Base-by-base conservation (phyloP, 2,329 filamentous ascomycete species). In the Didymella segeticola region DNA sequence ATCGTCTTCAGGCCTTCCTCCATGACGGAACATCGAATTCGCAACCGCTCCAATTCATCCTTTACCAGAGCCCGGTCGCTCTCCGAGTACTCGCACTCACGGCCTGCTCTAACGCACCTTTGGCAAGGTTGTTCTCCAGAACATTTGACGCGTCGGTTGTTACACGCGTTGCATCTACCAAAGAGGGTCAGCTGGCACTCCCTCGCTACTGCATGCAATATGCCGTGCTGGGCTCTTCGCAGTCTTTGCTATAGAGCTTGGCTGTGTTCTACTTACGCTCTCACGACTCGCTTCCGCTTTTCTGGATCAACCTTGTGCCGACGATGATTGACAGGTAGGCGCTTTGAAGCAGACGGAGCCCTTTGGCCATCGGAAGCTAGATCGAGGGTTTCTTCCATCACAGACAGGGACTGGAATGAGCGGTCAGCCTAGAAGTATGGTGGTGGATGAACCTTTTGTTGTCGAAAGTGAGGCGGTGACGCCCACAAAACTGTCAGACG, bases 121-220 rank as follows among this genome's bases (percentile, higher is more conserved):
- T 67, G 58, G 20, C 67, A 69, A 6, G 67, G 67, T 51, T 64
- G 60, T n/a, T 58, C 60, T 19, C 67, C 67, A 15, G 65, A 62
- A 47, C 67, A 69, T 31, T 57, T 62, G 11, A 66, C 57, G 29
- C 67, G 67, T 17, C 63, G 60, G 22, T 65, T 53, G 38, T 69
- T 68, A 33, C 67, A 69, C 27, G 57, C 58, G 42, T 69, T 67
- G 49, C 67, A 69, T 47, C 67, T 69, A 25, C 4, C n/a, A 17
- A 25, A 9, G 8, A 5, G 25, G 12, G 31, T 53, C 43, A 53
- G 50, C 43, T n/a, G 22, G 34, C 3, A 8, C 5, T 26, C n/a
- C 46, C 22, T 27, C 7, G 14, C 22, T 4, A 22, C n/a, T 14
- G 11, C 12, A 17, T 20, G 2, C 6, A 42, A 12, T 12, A 34